These are phyloP conservation scores for Lophiotrema nucula DNA, from an alignment of 495 filamentous ascomycete species.

Conservation along the genomic window DNA sequence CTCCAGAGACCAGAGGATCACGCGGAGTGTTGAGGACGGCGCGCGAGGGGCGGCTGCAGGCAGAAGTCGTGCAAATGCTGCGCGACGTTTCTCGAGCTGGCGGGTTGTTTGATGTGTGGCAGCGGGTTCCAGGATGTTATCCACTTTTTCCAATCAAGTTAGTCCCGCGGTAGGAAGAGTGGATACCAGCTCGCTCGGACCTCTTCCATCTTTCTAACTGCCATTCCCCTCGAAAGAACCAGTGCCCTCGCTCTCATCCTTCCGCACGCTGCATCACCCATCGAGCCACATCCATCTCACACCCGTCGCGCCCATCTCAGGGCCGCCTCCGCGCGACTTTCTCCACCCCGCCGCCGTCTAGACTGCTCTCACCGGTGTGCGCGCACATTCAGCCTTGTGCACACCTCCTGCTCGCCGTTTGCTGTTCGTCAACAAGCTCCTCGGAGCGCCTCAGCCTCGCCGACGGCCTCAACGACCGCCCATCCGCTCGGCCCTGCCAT, in stretches of 20 bases:
- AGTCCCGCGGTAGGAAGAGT: neutral
- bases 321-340: neutral
- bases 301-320: conserved; percentile 22
- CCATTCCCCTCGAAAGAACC: conserved; percentile 3
- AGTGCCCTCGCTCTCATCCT: neutral
- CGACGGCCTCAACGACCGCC: too few relatives aligned
- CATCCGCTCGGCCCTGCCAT: too few relatives aligned
- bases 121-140: too few relatives aligned
- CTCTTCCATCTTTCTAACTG: conserved; percentile 4
- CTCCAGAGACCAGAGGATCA: too few relatives aligned
- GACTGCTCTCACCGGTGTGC: neutral
- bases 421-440: conserved; percentile 6
- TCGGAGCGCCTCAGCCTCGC: neutral
- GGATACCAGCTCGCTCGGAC: neutral
- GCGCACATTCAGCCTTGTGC: conserved; percentile 23
- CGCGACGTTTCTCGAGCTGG: too few relatives aligned
- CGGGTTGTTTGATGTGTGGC: too few relatives aligned
- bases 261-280: conserved; percentile 12
- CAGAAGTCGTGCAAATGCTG: too few relatives aligned
- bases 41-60: too few relatives aligned
- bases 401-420: conserved; percentile 1
- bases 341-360: neutral
- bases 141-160: neutral
- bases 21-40: too few relatives aligned
- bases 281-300: conserved; percentile 4